These are phyloP conservation scores for Guadua angustifolia DNA, from an alignment of 176 grass and related monocot species.

Conservation along the genomic window DNA sequence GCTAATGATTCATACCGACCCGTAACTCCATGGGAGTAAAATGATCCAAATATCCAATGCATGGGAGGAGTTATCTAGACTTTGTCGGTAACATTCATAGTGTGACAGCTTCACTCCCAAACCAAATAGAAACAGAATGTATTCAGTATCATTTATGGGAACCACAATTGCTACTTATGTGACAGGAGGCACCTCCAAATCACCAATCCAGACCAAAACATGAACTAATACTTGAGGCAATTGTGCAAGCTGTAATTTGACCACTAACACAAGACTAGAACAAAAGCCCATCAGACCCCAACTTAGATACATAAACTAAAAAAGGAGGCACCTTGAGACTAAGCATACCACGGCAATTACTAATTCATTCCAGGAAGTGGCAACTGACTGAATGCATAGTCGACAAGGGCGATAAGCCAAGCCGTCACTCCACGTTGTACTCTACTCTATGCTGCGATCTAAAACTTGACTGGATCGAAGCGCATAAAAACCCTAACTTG, in stretches of 20 bases:
- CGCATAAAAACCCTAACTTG: slow-evolving; percentile 8
- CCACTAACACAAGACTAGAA: not conserved
- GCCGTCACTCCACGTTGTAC: not conserved
- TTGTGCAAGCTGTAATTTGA: not conserved
- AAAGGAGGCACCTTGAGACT: not conserved
- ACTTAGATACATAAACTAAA: not conserved
- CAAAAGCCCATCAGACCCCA: not conserved
- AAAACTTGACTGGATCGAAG: slow-evolving; percentile 7
- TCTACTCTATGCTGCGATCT: not conserved
- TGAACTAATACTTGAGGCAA: not conserved
- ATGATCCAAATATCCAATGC: not conserved
- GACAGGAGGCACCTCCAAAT: not conserved
- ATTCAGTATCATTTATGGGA: not conserved
- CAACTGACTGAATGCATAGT: not conserved
- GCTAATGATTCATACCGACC: not conserved
- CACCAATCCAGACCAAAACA: not conserved
- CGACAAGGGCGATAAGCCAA: not conserved
- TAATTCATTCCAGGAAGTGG: not conserved
- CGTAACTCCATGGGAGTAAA: not conserved
- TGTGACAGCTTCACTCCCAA: not conserved
- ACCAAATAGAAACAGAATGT: not conserved
- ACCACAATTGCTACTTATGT: not conserved
- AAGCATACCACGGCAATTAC: slow-evolving; percentile 7
- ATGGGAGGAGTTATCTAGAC: not conserved
- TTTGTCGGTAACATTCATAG: not conserved